phyloP scores from a whole-genome alignment of 2,329 filamentous ascomycete genomes.

The Colletotrichum chrysophilum region DNA sequence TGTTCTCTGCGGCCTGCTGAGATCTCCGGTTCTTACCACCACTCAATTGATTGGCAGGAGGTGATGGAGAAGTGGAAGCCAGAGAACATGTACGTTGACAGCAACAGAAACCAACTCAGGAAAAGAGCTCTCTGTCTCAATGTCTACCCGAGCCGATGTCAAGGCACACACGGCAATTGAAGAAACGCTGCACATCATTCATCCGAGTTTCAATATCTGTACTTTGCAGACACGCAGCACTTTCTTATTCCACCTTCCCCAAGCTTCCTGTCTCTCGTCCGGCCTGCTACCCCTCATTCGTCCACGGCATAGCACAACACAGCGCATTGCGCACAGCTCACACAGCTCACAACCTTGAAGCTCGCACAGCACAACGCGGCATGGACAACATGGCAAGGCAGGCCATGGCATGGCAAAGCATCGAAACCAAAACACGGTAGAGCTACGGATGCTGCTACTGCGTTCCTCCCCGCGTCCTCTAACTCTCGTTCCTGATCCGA shows the following conservation, averaged over 20 bases:
- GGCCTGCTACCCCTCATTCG: slow-evolving; percentile 3
- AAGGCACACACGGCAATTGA: slow-evolving; percentile 7
- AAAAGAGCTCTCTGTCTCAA: not conserved
- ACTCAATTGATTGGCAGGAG: not conserved
- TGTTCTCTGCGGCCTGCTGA: not conserved
- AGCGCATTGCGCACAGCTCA: slow-evolving; percentile 14
- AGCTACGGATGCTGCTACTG: slow-evolving; percentile 1
- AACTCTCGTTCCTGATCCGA: slow-evolving; percentile 4
- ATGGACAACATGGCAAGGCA: not conserved
- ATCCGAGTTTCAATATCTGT: slow-evolving; percentile 5
- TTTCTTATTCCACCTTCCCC: not conserved
- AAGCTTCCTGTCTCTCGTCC: not conserved
- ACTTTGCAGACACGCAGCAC: not conserved
- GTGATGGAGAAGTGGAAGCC: not conserved
- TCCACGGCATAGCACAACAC: not conserved
- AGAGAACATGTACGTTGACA: not conserved
- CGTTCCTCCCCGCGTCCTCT: not conserved
- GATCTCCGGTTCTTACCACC: not conserved
- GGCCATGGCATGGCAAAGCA: not conserved
- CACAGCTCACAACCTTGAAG: slow-evolving; percentile 4
- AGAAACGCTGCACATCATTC: not conserved
- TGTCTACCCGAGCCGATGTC: not conserved
- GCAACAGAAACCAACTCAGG: not conserved
- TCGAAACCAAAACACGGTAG: slow-evolving; percentile 3
- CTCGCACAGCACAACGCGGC: not conserved